Base-by-base conservation (phyloP, 176 grass and related monocot genomes). In the Lolium multiflorum region DNA sequence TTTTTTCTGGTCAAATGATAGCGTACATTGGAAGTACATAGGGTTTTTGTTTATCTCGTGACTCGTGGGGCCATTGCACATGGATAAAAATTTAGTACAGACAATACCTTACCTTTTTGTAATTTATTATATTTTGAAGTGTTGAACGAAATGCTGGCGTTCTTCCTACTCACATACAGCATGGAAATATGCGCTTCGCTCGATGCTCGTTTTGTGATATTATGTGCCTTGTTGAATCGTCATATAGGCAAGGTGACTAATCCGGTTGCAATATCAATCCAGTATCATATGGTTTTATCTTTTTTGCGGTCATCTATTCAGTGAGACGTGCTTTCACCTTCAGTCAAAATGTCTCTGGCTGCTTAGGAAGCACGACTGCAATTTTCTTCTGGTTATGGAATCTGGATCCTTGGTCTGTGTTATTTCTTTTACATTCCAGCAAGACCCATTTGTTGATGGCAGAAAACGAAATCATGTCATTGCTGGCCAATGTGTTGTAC, bases 1-100 rank as follows among this genome's bases (percentile, higher is more conserved):
- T 55, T 61, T 47, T 88, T 58, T 80, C 60, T 66, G 26, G 41
- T 80, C 11, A 46, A 35, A 37, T 59, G 74, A 75, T 39, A 48
- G 20, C 9, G 1, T 59, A 16, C 14, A 11, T 20, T 38, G 58
- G 51, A 24, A 59, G 69, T 59, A 67, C 21, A 85, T 74, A 80
- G 66, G 9, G 64, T 1, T 16, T 54, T 16, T 35, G 50, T 81
- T 56, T 39, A 68, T 22, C 9, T 74, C 48, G 31, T 43, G 47
- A 14, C 22, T 17, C 0, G 16, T 51, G 26, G 60, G 15, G 50
- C 18, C 11, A 22, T 28, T 57, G 73, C 7, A 43, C 38, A 37
- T 80, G 48, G 46, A 81, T 15, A 64, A 56, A 51, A 24, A 28
- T 44, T 1, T 65, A 22, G 22, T 57, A 57, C 38, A 55, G 54